phyloP scores from a whole-genome alignment of 2,329 filamentous ascomycete species.

The Epichloe sp. region DNA sequence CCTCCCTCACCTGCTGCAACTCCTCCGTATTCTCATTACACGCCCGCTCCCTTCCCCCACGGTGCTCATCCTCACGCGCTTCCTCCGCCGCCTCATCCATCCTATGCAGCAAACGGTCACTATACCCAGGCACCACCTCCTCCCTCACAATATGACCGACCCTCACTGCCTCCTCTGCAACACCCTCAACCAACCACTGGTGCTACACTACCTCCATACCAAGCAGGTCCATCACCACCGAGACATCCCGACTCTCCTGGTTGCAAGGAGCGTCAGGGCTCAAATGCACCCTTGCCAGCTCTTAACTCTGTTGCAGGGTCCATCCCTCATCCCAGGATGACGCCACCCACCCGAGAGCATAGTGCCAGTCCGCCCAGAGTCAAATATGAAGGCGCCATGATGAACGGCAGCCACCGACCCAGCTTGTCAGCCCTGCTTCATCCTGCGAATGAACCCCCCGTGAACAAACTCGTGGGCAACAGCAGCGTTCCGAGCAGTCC shows the following conservation, averaged over 20 bases:
- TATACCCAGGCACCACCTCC: constrained; percentile 10
- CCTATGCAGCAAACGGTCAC: constrained; percentile 17
- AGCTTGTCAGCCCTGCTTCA: constrained; percentile 39
- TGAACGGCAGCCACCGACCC: constrained; percentile 23
- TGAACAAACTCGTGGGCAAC: constrained; percentile 27
- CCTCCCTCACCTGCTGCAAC: constrained; percentile 43
- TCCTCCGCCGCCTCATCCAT: constrained; percentile 14
- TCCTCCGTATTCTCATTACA: constrained; percentile 38
- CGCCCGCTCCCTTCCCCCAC: constrained; percentile 21
- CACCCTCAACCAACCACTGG: constrained; percentile 13
- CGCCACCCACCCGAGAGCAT: constrained; percentile 30
- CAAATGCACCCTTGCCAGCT: constrained; percentile 31
- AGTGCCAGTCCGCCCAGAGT: constrained; percentile 37
- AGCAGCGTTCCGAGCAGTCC: constrained; percentile 30
- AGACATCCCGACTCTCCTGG: constrained; percentile 28
- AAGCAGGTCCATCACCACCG: constrained; percentile 22
- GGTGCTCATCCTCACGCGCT: constrained; percentile 13
- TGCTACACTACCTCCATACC: constrained; percentile 16
- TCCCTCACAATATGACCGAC: constrained; percentile 18
- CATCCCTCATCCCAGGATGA: constrained; percentile 17
- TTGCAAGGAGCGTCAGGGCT: constrained; percentile 30
- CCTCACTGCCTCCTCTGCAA: constrained; percentile 24
- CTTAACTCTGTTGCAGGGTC: constrained; percentile 15
- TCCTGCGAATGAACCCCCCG: constrained; percentile 34
- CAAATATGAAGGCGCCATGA: constrained; percentile 21